Evolutionary conservation across 1,284 basidiomycete genomes (phyloP).

Genomic region (Apiotrichum laibachii): DNA sequence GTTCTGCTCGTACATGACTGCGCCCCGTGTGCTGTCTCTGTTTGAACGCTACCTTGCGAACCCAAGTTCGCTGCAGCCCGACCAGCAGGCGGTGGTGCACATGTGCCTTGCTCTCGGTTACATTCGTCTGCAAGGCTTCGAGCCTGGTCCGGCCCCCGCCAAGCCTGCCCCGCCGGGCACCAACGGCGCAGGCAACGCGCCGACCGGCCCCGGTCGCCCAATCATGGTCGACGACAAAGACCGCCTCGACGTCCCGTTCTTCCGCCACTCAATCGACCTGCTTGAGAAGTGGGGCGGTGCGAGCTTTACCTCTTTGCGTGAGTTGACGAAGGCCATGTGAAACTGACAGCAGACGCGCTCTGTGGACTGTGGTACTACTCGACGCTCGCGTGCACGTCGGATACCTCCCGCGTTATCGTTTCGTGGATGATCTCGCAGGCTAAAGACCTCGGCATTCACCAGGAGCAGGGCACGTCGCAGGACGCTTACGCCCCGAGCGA

Average conservation of each 20-base stretch:
- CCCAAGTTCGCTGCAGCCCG: conserved; percentile 14
- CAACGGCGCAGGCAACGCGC: neutral
- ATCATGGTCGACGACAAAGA: conserved; percentile 7
- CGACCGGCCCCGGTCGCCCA: neutral
- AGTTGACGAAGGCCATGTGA: too few relatives aligned
- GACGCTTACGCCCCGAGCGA: conserved; percentile 16
- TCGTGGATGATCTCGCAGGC: conserved; percentile 23
- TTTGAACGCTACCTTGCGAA: conserved; percentile 16
- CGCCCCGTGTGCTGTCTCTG: conserved; percentile 13
- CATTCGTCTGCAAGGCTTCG: conserved; percentile 13
- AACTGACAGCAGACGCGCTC: neutral
- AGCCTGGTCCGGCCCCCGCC: neutral
- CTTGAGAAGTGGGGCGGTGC: conserved; percentile 18
- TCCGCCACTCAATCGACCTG: conserved; percentile 15
- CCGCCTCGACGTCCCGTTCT: conserved; percentile 19
- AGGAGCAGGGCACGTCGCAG: conserved; percentile 7
- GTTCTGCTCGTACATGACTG: conserved; percentile 21
- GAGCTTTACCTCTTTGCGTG: conserved; percentile 21
- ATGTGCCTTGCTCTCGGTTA: conserved; percentile 18
- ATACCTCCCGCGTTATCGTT: conserved; percentile 14
- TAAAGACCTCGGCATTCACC: conserved; percentile 21
- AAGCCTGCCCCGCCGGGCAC: neutral
- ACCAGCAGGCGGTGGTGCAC: conserved; percentile 16
- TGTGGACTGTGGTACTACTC: conserved; percentile 16
- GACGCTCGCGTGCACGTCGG: conserved; percentile 13